Evolutionary conservation across 441 rosid genomes (phyloP), one percentile per base, ranked within the genome.

Genomic region (Cnidoscolus chayamansa): DNA sequence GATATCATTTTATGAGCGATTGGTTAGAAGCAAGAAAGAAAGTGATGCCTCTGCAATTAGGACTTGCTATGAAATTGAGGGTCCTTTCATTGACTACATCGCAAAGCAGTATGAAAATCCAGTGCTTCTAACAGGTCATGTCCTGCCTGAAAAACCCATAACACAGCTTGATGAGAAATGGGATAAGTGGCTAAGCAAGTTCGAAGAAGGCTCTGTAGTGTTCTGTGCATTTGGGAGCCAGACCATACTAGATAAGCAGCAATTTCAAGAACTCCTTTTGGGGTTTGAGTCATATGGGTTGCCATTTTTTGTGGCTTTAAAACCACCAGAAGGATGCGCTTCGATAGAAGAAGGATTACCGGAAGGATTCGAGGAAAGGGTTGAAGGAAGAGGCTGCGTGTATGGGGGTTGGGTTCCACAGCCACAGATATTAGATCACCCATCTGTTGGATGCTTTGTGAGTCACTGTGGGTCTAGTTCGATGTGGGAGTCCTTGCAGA

Each of bases 331-430:
- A 7, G 81, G 75, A 61, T 65, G 67, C 25, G 60, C 30, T 2
- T 76, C 80, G 0, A 55, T 80, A 3, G 83, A 82, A 53, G 63
- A 71, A 15, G 83, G 82, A 8, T 13, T 75, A 25, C 82, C 84
- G 0, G 55, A 73, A 15, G 76, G 76, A 0, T 81, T 81, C 35
- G 20, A 68, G 48, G 81, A 77, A 10, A 69, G 81, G 63, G 80
- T 83, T 6, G 16, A 67, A 58, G 80, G 75, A 17, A 76, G 77
- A 47, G 81, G 77, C 0, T 35, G 37, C 0, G 71, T 85, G 10
- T 62, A 78, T 62, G 77, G 81, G 1, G 77, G 76, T 13, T 85
- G 85, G 88, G 81, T 83, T 9, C 84, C 74, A n/a, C 88, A 85
- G 43, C 70, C 53, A 10, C 19, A 74, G 59, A 78, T 83, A 43